These are phyloP conservation scores for Yamadazyma atmosphaerica DNA, from an alignment of 1,139 yeast genomes.

Conservation along the genomic window DNA sequence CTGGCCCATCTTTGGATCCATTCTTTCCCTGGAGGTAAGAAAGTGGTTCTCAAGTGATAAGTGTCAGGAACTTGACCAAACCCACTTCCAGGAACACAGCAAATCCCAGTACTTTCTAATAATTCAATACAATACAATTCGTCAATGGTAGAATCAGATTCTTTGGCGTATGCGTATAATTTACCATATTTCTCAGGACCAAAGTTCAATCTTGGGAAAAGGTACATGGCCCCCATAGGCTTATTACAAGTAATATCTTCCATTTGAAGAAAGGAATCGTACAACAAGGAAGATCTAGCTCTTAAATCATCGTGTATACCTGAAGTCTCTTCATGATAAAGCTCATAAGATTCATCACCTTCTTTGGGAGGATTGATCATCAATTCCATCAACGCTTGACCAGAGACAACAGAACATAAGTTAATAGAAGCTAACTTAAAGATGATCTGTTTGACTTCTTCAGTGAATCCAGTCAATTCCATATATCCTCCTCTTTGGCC, in stretches of 20 bases:
- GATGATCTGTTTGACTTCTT: conserved; percentile 67
- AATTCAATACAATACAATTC: conserved; percentile 84
- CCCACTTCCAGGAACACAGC: conserved; percentile 97
- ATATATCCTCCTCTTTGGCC: conserved; percentile 99
- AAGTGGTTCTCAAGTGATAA: conserved; percentile 91
- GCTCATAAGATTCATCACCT: conserved; percentile 75
- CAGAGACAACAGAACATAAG: conserved; percentile 90
- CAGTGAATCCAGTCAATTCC: conserved; percentile 82
- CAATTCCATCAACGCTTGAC: conserved; percentile 88
- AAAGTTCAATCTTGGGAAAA: conserved; percentile 77
- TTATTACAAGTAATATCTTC: conserved; percentile 81
- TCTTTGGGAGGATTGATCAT: conserved; percentile 88
- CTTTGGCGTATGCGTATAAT: conserved; percentile 62
- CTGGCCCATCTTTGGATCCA: conserved; percentile 76
- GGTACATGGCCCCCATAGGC: conserved; percentile 97
- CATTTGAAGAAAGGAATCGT: conserved; percentile 70
- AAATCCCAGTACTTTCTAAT: conserved; percentile 88
- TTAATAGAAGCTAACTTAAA: conserved; percentile 87
- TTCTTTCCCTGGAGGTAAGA: conserved; percentile 90
- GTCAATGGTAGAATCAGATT: conserved; percentile 63
- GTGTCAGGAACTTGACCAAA: conserved; percentile 92
- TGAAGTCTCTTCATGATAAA: conserved; percentile 60
- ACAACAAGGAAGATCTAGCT: conserved; percentile 62
- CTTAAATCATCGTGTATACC: conserved; percentile 62
- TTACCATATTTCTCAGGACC: conserved; percentile 46